Evolutionary conservation across 129 eudicot species (phyloP).

Genomic region (Centrapalus pauciflorus): DNA sequence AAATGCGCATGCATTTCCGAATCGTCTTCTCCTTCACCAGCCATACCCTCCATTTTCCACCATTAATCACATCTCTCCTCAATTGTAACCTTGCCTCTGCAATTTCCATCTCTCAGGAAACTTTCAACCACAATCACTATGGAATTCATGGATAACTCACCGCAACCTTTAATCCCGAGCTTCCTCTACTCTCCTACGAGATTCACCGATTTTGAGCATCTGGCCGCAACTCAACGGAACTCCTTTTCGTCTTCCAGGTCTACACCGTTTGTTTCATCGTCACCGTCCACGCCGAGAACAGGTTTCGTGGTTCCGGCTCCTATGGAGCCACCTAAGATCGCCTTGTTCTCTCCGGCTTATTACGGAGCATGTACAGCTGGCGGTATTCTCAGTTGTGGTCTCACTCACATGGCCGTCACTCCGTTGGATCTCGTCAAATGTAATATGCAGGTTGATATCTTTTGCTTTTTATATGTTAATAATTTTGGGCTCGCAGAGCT

Average conservation of each 20-base stretch:
- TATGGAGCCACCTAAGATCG: constrained; percentile 59
- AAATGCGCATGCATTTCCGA: constrained; percentile 19
- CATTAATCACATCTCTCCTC: constrained; percentile 11
- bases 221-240: background rate
- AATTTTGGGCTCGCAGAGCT: background rate
- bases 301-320: constrained; percentile 58
- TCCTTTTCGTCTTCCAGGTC: background rate
- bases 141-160: constrained; percentile 46
- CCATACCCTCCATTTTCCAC: constrained; percentile 7
- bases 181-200: constrained; percentile 45
- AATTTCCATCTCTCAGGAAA: background rate
- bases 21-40: constrained; percentile 2
- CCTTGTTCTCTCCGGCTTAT: constrained; percentile 66
- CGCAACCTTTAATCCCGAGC: constrained; percentile 49
- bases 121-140: background rate
- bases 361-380: constrained; percentile 83
- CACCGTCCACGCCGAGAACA: constrained; percentile 5
- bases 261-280: background rate
- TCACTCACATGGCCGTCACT: constrained; percentile 81
- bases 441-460: constrained; percentile 69
- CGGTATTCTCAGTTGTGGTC: constrained; percentile 74
- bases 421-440: constrained; percentile 91
- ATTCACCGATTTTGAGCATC: constrained; percentile 8
- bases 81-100: background rate
- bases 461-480: background rate